Conservation (phyloP, 2,329 filamentous ascomycete species). For the Penicillium sp. region DNA sequence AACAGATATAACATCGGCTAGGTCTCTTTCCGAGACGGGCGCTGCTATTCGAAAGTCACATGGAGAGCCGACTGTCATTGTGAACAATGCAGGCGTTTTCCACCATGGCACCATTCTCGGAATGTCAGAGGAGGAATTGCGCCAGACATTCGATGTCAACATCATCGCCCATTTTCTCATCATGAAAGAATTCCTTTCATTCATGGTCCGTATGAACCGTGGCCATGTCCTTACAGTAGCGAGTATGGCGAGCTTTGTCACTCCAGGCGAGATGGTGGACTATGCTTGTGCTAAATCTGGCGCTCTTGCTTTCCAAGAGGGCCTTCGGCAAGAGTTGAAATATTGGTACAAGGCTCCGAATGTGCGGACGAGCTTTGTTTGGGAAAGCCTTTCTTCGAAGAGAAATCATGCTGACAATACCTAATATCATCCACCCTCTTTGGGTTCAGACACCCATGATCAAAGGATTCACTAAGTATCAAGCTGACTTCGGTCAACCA, state of each 20-base stretch:
- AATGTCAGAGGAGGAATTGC: slow-evolving; percentile 38
- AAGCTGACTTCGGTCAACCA: slow-evolving; percentile 15
- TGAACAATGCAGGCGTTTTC: slow-evolving; percentile 49
- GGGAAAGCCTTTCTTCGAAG: neutral
- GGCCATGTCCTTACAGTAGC: slow-evolving; percentile 56
- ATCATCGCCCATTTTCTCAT: slow-evolving; percentile 47
- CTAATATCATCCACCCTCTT: slow-evolving; percentile 18
- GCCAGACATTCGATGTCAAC: slow-evolving; percentile 49
- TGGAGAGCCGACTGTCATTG: slow-evolving; percentile 40
- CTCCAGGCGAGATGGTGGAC: slow-evolving; percentile 46
- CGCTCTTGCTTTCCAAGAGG: slow-evolving; percentile 51
- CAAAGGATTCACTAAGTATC: slow-evolving; percentile 20
- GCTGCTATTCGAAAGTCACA: slow-evolving; percentile 29
- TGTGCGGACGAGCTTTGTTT: slow-evolving; percentile 28
- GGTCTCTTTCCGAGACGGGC: slow-evolving; percentile 23
- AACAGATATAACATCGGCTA: slow-evolving; percentile 27
- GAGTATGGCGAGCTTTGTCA: slow-evolving; percentile 48
- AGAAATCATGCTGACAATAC: neutral
- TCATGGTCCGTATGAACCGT: slow-evolving; percentile 46
- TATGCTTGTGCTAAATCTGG: slow-evolving; percentile 50
- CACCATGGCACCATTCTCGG: slow-evolving; percentile 43
- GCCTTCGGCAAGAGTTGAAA: slow-evolving; percentile 31
- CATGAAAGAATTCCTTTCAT: slow-evolving; percentile 48
- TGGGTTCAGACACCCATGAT: slow-evolving; percentile 42
- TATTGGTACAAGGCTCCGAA: slow-evolving; percentile 27